Evolutionary conservation across 2,329 filamentous ascomycete genomes (phyloP).

Genomic region (Neoarthrinium moseri): DNA sequence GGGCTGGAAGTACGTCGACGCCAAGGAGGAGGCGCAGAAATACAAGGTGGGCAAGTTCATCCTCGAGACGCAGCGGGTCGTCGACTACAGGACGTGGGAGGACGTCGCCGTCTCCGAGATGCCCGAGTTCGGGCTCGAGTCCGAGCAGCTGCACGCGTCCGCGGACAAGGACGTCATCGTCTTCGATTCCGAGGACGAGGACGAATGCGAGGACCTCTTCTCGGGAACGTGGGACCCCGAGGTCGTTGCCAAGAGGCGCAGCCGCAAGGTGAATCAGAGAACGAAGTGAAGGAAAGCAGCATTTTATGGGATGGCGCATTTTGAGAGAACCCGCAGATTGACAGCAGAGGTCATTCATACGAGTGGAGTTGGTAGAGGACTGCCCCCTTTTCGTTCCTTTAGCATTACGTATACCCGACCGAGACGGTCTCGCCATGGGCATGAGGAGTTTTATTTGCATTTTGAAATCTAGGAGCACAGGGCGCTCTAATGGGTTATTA

Average conservation of each 20-base stretch:
- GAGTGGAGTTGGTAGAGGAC: no score
- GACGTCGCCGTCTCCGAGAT: conserved; percentile 31
- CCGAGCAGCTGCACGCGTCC: conserved; percentile 10
- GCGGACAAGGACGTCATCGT: conserved; percentile 34
- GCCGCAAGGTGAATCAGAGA: conserved; percentile 28
- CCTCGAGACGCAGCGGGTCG: conserved; percentile 59
- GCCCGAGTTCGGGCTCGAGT: conserved; percentile 17
- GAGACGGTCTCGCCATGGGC: no score
- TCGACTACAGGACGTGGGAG: conserved; percentile 54
- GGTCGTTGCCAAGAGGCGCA: conserved; percentile 45
- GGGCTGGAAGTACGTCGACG: conserved; percentile 69
- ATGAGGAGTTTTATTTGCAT: no score
- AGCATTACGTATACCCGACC: no score
- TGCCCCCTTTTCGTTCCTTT: no score
- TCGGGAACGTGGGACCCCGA: conserved; percentile 59
- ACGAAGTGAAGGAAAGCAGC: no score
- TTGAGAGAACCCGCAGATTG: no score
- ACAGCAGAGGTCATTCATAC: no score
- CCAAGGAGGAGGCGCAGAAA: conserved; percentile 55
- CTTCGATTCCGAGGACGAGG: conserved; percentile 64
- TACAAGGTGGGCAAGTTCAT: conserved; percentile 72
- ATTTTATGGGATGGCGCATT: no score
- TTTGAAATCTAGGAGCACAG: no score
- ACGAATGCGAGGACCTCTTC: conserved; percentile 67
- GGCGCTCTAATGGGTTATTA: no score